Conservation (phyloP, 2,329 filamentous ascomycete species). For the Alternaria ventricosa region DNA sequence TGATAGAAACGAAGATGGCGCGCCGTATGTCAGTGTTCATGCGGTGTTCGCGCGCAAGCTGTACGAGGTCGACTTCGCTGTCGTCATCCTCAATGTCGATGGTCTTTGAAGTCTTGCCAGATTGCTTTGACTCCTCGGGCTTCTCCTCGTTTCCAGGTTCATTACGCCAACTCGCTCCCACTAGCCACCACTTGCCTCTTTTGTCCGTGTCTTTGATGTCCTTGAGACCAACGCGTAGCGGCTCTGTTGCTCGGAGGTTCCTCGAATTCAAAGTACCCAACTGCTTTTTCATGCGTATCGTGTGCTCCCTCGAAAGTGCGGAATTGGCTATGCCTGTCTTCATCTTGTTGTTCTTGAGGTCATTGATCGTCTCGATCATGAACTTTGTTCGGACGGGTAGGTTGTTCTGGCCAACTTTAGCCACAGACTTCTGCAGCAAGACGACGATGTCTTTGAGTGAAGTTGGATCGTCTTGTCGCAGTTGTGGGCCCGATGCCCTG, state of each 20-base stretch:
- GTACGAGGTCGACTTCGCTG: slow-evolving; percentile 67
- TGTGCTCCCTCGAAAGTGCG: slow-evolving; percentile 78
- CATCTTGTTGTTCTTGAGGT: slow-evolving; percentile 91
- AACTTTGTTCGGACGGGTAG: slow-evolving; percentile 90
- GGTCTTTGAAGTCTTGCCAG: slow-evolving; percentile 9
- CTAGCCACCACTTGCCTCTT: slow-evolving; percentile 97
- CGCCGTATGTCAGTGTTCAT: slow-evolving; percentile 87
- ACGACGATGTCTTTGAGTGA: slow-evolving; percentile 87
- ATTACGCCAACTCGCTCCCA: slow-evolving; percentile 85
- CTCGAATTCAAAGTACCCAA: slow-evolving; percentile 76
- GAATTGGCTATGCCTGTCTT: slow-evolving; percentile 77
- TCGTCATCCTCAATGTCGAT: slow-evolving; percentile 30
- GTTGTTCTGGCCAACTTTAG: slow-evolving; percentile 69
- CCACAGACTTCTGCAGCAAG: slow-evolving; percentile 75
- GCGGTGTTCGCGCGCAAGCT: slow-evolving; percentile 79
- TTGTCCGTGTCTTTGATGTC: slow-evolving; percentile 86
- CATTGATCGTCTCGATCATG: slow-evolving; percentile 96
- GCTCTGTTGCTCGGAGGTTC: slow-evolving; percentile 75
- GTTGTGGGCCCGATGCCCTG: slow-evolving; percentile 76
- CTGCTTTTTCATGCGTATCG: slow-evolving; percentile 85
- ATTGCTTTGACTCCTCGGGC: slow-evolving; percentile 45
- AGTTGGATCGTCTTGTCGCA: slow-evolving; percentile 87
- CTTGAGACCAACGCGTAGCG: slow-evolving; percentile 78
- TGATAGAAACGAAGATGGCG: slow-evolving; percentile 91
- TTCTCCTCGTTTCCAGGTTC: slow-evolving; percentile 44